Evolutionary conservation across 768 basidiomycete genomes (phyloP).

Genomic region (Rhodotorula sphaerocarpa): DNA sequence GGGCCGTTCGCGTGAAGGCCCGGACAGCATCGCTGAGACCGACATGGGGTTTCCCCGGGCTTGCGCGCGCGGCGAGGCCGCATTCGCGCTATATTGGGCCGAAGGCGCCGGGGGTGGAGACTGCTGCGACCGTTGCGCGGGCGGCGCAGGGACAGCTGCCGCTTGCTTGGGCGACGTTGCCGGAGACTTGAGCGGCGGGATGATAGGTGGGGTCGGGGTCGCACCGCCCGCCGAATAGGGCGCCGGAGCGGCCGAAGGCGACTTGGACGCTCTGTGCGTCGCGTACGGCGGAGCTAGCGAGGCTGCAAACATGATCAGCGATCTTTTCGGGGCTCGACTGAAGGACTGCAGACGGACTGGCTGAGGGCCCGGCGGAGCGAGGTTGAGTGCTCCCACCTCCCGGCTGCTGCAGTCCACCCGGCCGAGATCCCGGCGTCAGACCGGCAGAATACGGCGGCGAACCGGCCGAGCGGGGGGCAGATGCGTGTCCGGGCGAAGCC

Average conservation of each 20-base stretch:
- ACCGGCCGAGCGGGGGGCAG: background rate
- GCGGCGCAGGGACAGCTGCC: background rate
- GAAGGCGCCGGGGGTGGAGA: too few relatives aligned
- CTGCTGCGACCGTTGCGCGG: background rate
- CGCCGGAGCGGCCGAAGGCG: background rate
- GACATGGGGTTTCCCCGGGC: slow-evolving; percentile 25
- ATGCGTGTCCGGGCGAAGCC: too few relatives aligned
- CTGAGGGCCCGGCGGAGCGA: background rate
- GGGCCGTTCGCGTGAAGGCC: slow-evolving; percentile 10
- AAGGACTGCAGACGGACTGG: background rate
- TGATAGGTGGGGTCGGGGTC: slow-evolving; percentile 2
- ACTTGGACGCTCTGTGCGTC: background rate
- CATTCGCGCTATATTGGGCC: too few relatives aligned
- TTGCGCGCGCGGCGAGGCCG: background rate
- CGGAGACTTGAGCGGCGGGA: background rate
- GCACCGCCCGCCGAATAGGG: background rate
- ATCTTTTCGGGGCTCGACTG: background rate
- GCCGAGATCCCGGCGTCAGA: background rate
- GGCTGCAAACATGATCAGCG: background rate
- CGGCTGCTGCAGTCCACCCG: background rate
- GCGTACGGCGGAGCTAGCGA: background rate
- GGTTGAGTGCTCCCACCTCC: background rate
- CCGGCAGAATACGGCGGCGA: background rate
- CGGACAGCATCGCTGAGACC: slow-evolving; percentile 34
- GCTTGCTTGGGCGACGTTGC: background rate